Conservation (phyloP, 2,329 filamentous ascomycete species). For the Curvularia lunata region DNA sequence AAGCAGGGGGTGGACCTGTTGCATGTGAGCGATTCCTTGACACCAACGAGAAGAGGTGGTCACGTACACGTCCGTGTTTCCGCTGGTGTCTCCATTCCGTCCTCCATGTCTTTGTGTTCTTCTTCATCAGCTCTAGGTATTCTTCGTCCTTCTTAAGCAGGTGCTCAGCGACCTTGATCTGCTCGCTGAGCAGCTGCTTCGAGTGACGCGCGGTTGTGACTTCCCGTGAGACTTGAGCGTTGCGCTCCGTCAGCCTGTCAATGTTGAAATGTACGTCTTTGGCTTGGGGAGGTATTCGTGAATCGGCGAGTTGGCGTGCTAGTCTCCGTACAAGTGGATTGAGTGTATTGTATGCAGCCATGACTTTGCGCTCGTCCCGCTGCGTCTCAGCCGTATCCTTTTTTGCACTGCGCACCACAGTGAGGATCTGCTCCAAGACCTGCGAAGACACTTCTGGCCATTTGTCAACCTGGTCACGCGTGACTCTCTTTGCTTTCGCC, state of each 20-base stretch:
- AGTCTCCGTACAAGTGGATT: constrained; percentile 63
- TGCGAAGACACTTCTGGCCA: constrained; percentile 64
- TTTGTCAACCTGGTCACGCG: constrained; percentile 47
- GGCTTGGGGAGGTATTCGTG: constrained; percentile 69
- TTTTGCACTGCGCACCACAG: constrained; percentile 65
- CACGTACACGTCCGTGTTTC: constrained; percentile 38
- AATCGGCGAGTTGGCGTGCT: constrained; percentile 62
- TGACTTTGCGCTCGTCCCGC: constrained; percentile 53
- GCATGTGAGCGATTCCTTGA: constrained; percentile 25
- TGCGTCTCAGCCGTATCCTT: constrained; percentile 67
- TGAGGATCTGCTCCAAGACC: constrained; percentile 62
- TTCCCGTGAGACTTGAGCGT: constrained; percentile 54
- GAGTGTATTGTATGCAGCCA: constrained; percentile 64
- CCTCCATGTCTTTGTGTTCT: constrained; percentile 38
- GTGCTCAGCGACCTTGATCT: constrained; percentile 63
- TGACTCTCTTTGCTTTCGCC: constrained; percentile 43
- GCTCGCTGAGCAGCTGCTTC: constrained; percentile 64
- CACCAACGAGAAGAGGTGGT: constrained; percentile 11
- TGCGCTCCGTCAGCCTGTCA: constrained; percentile 68
- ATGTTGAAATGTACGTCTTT: constrained; percentile 65
- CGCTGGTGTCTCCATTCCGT: constrained; percentile 41
- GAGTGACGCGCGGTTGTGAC: constrained; percentile 68
- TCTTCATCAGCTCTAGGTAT: constrained; percentile 38
- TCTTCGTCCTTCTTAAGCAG: constrained; percentile 38
- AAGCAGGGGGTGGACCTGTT: constrained; percentile 46